A percentile compares a stretch with the other conserved stretches of the same genome.
Evolutionary conservation across 495 filamentous ascomycete genomes (phyloP).

Genomic region (Pyrenula aspistea): DNA sequence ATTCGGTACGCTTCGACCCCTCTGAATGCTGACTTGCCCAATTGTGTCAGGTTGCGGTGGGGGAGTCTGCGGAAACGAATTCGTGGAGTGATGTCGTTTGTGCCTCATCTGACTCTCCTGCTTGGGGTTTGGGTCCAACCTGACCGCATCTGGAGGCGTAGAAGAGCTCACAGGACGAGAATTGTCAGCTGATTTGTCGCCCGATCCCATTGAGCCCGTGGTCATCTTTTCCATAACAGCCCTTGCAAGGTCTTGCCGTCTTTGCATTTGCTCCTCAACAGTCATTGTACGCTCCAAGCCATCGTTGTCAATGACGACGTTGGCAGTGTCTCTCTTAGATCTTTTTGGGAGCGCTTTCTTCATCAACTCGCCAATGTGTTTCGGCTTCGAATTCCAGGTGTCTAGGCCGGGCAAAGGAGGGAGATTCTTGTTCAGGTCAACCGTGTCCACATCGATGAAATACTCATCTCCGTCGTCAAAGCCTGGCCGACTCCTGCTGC

Average conservation of each 20-base stretch:
- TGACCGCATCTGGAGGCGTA: not conserved
- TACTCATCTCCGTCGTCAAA: not conserved
- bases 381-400: not conserved
- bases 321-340: not conserved
- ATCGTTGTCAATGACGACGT: conserved; percentile 14
- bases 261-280: conserved; percentile 10
- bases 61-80: not conserved
- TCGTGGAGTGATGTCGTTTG: not conserved
- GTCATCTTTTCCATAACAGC: conserved; percentile 20
- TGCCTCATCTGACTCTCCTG: not conserved
- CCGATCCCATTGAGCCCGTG: conserved; percentile 2
- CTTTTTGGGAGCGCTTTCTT: not conserved
- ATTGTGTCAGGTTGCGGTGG: not conserved
- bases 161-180: not conserved
- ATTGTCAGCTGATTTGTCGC: not conserved
- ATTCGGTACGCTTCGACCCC: not conserved
- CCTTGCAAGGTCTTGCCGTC: conserved; percentile 10
- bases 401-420: not conserved
- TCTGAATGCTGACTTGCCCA: not conserved
- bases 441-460: not conserved
- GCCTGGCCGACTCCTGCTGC: not conserved
- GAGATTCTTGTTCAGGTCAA: not conserved
- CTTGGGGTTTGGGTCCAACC: not conserved
- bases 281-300: conserved; percentile 11
- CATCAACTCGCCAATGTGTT: conserved; percentile 1